A percentile compares a stretch with the other conserved stretches of the same genome.
phyloP scores from a whole-genome alignment of 352 stramenopile species.

The Phytophthora europaea region DNA sequence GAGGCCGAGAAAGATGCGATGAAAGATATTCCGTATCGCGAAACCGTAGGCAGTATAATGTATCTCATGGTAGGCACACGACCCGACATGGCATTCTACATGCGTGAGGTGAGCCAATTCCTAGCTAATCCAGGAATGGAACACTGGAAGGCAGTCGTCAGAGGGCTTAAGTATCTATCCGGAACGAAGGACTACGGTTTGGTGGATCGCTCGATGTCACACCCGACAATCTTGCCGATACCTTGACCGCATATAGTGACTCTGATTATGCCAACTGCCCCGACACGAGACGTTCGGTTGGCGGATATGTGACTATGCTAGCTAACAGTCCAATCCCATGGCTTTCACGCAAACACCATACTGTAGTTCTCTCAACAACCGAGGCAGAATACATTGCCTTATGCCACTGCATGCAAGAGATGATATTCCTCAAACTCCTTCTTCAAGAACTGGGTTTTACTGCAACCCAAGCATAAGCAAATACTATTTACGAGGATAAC shows the following conservation, averaged over 20 bases:
- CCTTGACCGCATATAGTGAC: conserved; percentile 4
- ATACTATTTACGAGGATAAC: conserved; percentile 43
- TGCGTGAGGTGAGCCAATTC: conserved; percentile 31
- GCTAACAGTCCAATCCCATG: conserved; percentile 9
- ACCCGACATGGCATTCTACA: conserved; percentile 24
- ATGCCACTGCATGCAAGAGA: conserved; percentile 14
- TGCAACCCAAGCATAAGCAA: not conserved
- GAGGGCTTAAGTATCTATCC: conserved; percentile 22
- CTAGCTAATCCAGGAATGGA: conserved; percentile 28
- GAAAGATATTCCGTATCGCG: conserved; percentile 27
- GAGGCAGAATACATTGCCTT: conserved; percentile 4
- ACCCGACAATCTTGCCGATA: conserved; percentile 1
- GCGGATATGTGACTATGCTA: too few species aligned
- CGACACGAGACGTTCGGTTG: too few species aligned
- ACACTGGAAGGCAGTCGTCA: conserved; percentile 26
- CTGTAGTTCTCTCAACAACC: conserved; percentile 6
- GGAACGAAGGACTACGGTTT: conserved; percentile 21
- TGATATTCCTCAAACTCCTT: conserved; percentile 8
- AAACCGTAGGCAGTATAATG: conserved; percentile 29
- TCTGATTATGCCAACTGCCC: conserved; percentile 18
- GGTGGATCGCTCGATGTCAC: conserved; percentile 2
- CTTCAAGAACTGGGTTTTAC: conserved; percentile 2
- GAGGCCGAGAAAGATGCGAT: conserved; percentile 17
- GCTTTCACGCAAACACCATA: conserved; percentile 17
- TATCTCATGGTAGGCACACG: conserved; percentile 30